Conservation (phyloP, 345 rosid species). For the Eucalyptus camaldulensis region DNA sequence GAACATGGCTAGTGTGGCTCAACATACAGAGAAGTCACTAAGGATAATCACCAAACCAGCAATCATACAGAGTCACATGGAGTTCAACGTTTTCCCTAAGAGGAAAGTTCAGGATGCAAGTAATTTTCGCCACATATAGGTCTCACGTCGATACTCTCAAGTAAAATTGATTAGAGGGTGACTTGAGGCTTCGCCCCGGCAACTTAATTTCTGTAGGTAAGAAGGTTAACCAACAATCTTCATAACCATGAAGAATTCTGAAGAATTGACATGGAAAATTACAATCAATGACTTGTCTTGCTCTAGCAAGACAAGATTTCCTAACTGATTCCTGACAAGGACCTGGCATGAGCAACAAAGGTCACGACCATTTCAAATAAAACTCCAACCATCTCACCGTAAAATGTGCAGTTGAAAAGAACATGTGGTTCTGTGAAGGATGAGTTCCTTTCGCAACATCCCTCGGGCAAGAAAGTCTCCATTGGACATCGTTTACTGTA, state of each 20-base stretch:
- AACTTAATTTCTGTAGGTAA: background rate
- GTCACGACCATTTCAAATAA: background rate
- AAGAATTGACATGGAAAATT: background rate
- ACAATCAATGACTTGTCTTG: background rate
- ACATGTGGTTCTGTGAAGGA: background rate
- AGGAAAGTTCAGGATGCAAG: background rate
- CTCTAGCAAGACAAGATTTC: background rate
- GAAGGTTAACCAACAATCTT: background rate
- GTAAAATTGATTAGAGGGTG: background rate
- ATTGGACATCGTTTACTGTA: background rate
- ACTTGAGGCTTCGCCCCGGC: background rate
- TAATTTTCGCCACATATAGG: background rate
- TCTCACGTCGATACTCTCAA: background rate
- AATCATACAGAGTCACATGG: background rate
- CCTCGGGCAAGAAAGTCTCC: background rate
- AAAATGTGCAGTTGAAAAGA: background rate
- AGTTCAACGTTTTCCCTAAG: background rate
- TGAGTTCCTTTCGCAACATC: background rate
- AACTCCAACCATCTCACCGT: background rate
- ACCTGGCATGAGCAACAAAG: background rate
- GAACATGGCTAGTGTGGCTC: background rate
- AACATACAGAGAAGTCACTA: background rate
- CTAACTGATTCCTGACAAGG: background rate
- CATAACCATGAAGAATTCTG: background rate
- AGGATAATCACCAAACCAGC: background rate